Evolutionary conservation across 75 land plant species (phyloP), one percentile per base, ranked within the genome.

Genomic region (Sequoiadendron giganteum): DNA sequence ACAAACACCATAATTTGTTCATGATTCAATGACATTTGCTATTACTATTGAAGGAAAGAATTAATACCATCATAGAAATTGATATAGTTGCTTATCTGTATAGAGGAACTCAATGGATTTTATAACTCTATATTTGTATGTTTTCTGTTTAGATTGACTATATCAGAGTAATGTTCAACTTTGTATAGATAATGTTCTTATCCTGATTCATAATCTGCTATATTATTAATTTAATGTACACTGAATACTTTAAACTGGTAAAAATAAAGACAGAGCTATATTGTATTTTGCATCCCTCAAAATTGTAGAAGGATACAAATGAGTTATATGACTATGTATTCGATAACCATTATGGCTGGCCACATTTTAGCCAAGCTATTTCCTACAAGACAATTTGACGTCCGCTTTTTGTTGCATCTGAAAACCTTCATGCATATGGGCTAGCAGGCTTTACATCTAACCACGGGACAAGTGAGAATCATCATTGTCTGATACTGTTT

Each of bases 81-180:
- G 16, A 15, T 7, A 72, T 28, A 76, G 78, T 34, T 34, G 16
- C 78, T 38, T 15, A 76, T 76, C 39, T 76, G 18, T 55, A 0
- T 55, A 15, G 14, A 55, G 10, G 58, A 55, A 14, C 16, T 55
- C 58, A 55, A 55, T 3, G 16, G 58, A 55, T 55, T 42, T 42
- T 42, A 42, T 42, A 42, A 42, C 2, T 3, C 1, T 42, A 3
- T 11, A 15, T 14, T 16, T 55, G 3, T 55, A 55, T 55, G 15
- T 55, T 55, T 14, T 55, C 58, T 55, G 58, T 55, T 55, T 55
- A 55, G 58, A 55, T 55, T 55, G 58, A 55, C 58, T 3, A 55
- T 55, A 55, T 55, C 58, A 42, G 10, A 85, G 61, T 56, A 82
- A 55, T 85, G 21, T 19, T 85, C 28, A 54, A 55, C 86, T 68